A percentile compares a stretch with the other conserved stretches of the same genome.
Evolutionary conservation across 2,329 filamentous ascomycete species (phyloP).

Genomic region (Cladosporium sp.): DNA sequence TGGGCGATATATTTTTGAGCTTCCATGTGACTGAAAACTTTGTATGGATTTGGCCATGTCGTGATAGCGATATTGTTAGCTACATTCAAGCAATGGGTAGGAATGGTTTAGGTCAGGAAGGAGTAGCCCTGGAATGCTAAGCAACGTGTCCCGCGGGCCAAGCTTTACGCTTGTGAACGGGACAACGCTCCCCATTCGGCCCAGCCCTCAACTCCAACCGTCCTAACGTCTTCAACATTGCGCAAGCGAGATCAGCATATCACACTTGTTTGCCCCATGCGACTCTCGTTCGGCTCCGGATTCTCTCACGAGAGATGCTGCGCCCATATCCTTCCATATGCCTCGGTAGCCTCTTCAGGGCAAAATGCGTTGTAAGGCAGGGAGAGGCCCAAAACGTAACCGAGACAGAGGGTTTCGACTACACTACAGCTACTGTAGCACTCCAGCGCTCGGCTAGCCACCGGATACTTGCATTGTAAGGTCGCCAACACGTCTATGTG

Average conservation of each 20-base stretch:
- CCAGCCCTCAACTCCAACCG: neutral
- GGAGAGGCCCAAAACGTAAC: neutral
- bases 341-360: neutral
- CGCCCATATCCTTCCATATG: neutral
- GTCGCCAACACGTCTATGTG: neutral
- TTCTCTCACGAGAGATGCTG: neutral
- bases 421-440: neutral
- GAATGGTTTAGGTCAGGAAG: neutral
- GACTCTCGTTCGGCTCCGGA: neutral
- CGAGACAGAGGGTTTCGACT: neutral
- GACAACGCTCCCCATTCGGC: neutral
- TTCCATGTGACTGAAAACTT: neutral
- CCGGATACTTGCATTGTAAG: neutral
- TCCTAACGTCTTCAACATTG: conserved; percentile 9
- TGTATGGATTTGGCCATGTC: neutral
- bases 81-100: neutral
- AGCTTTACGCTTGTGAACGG: neutral
- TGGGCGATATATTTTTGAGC: neutral
- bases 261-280: neutral
- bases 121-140: neutral
- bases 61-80: neutral
- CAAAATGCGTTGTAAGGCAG: neutral
- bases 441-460: neutral
- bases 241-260: conserved; percentile 2
- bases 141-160: neutral